Conservation (phyloP, 192 early-diverging fungal genomes). For the Umbelopsis isabellina region DNA sequence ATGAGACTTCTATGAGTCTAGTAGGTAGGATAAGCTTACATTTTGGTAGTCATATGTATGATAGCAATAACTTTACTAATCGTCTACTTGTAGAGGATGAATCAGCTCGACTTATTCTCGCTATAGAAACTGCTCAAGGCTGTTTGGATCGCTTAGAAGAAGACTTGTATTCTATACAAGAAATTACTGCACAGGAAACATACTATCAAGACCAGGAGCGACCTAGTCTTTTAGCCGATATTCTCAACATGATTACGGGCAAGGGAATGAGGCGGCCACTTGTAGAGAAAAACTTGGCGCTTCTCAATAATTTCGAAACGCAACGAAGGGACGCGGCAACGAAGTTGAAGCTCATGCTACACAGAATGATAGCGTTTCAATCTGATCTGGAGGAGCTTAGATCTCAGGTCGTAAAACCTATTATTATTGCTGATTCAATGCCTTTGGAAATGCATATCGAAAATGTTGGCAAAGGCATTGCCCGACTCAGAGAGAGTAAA, state of each 20-base stretch:
- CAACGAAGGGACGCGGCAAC: slow-evolving; percentile 46
- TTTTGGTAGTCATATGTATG: neutral
- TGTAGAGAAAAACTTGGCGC: slow-evolving; percentile 44
- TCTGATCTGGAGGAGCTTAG: slow-evolving; percentile 55
- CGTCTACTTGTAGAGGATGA: slow-evolving; percentile 28
- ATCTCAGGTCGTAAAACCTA: slow-evolving; percentile 44
- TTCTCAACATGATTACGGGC: slow-evolving; percentile 40
- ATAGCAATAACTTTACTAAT: neutral
- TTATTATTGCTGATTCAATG: slow-evolving; percentile 33
- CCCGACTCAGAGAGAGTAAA: slow-evolving; percentile 40
- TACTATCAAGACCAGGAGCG: slow-evolving; percentile 36
- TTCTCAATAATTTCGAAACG: slow-evolving; percentile 41
- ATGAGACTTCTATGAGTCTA: slow-evolving; percentile 41
- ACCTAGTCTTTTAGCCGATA: slow-evolving; percentile 34
- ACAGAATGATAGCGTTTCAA: slow-evolving; percentile 53
- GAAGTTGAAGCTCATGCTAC: slow-evolving; percentile 44
- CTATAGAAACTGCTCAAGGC: slow-evolving; percentile 31
- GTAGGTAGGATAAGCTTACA: slow-evolving; percentile 30
- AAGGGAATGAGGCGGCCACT: slow-evolving; percentile 34
- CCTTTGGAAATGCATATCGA: slow-evolving; percentile 47
- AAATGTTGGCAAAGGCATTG: slow-evolving; percentile 44
- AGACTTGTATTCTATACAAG: slow-evolving; percentile 45
- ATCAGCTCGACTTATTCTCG: slow-evolving; percentile 31
- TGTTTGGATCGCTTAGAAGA: slow-evolving; percentile 45
- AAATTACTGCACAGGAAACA: slow-evolving; percentile 47